Conservation (phyloP, 306 rosid genomes). For the Trifolium subterraneum region DNA sequence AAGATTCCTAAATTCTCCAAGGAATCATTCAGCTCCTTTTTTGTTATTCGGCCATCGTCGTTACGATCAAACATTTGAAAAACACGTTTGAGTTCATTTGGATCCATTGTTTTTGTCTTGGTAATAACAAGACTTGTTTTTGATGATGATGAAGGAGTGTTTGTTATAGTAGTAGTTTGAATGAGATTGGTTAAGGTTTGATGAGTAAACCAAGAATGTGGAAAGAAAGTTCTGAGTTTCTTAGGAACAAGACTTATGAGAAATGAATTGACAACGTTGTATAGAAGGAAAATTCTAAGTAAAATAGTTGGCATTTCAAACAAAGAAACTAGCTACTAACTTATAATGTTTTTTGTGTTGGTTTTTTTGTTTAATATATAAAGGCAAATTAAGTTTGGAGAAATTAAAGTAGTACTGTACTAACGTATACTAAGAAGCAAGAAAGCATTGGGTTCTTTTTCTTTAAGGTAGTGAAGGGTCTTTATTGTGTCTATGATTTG, state of each 20-base stretch:
- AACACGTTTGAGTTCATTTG: constrained; percentile 63
- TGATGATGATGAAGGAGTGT: neutral
- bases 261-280: constrained; percentile 55
- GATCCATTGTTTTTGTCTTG: constrained; percentile 53
- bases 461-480: neutral
- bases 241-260: constrained; percentile 52
- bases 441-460: neutral
- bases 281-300: constrained; percentile 55
- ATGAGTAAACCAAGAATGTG: constrained; percentile 49
- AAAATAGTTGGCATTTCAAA: constrained; percentile 57
- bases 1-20: constrained; percentile 73
- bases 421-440: neutral
- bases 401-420: neutral
- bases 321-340: neutral
- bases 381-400: neutral
- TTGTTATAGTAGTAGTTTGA: neutral
- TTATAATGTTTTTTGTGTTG: neutral
- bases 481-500: neutral
- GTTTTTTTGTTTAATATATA: neutral
- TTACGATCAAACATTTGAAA: constrained; percentile 82
- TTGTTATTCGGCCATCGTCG: constrained; percentile 77
- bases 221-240: constrained; percentile 45
- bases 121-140: neutral
- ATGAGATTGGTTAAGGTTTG: constrained; percentile 19
- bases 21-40: constrained; percentile 71